Base-by-base conservation (phyloP, 345 rosid species). In the Rhodomyrtus tomentosa region DNA sequence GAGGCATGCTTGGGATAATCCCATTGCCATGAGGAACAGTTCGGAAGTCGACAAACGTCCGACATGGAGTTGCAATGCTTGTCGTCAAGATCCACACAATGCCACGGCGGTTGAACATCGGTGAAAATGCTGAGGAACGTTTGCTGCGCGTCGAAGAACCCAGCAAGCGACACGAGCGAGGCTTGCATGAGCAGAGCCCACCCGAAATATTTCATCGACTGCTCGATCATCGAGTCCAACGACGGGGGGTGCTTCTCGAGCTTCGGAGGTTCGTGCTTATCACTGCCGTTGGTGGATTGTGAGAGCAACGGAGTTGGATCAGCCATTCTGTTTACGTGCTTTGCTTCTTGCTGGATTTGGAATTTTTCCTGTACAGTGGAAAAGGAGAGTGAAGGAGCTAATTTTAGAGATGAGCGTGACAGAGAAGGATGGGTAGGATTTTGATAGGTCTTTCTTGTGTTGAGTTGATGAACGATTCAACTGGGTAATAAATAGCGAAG, bases 81-180 rank as follows among this genome's bases (percentile, higher is more conserved):
- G 76, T 82, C 55, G 45, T 29, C 68, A 24, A 62, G 55, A 27
- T 68, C 85, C 8, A 82, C 89, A 86, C 95, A 93, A 86, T 90
- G 95, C 95, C 93, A 92, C 3, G 90, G n/a, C 0, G 96, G 93
- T 74, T 85, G 88, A 2, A 89, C 89, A 81, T 94, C 96, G 14
- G 96, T 90, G 87, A 91, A 93, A 42, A 93, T 91, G 49, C 88
- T 89, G 40, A 94, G 87, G 87, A 94, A 93, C 1, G 95, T 91
- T 80, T 94, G 96, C 55, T 94, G 95, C 2, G 93, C 95, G 73
- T 93, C 95, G 87, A 94, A 94, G 45, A 90, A 54, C 56, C 90
- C 83, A 6, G 94, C 87, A 84, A 89, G 81, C 0, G 96, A 93
- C 24, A 94, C 95, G 32, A 94, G 87, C 10, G 88, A 20, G 27